These are phyloP conservation scores for Rubia balearica DNA, from an alignment of 305 asterid genomes.

Conservation along the genomic window DNA sequence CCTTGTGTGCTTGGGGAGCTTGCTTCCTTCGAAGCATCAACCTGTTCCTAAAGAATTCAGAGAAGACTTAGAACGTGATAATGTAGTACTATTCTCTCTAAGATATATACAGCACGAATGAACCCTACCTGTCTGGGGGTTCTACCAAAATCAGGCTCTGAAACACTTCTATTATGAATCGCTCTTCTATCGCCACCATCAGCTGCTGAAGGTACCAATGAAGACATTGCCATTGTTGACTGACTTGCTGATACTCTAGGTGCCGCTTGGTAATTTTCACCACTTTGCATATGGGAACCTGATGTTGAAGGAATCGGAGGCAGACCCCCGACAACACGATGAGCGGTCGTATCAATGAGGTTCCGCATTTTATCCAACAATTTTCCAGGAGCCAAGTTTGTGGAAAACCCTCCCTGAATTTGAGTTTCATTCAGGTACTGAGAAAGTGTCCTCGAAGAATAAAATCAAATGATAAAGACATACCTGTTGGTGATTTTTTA, in stretches of 20 bases:
- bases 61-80: background rate
- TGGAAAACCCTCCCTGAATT: conserved; percentile 81
- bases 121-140: conserved; percentile 81
- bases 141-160: conserved; percentile 97
- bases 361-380: conserved; percentile 59
- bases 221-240: conserved; percentile 82
- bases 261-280: conserved; percentile 45
- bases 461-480: conserved; percentile 10
- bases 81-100: background rate
- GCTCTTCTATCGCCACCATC: conserved; percentile 42
- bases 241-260: conserved; percentile 81
- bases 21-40: conserved; percentile 58
- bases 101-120: background rate
- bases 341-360: conserved; percentile 74
- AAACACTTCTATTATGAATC: conserved; percentile 80
- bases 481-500: conserved; percentile 83
- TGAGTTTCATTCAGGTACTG: conserved; percentile 18
- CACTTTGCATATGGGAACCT: conserved; percentile 38
- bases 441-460: conserved; percentile 14
- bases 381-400: conserved; percentile 69
- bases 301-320: conserved; percentile 52
- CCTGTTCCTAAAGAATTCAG: conserved; percentile 37
- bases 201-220: conserved; percentile 54
- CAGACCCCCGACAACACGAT: conserved; percentile 68
- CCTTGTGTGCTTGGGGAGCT: conserved; percentile 43